Evolutionary conservation across 129 eudicot species (phyloP).

Genomic region (Mikania micrantha): DNA sequence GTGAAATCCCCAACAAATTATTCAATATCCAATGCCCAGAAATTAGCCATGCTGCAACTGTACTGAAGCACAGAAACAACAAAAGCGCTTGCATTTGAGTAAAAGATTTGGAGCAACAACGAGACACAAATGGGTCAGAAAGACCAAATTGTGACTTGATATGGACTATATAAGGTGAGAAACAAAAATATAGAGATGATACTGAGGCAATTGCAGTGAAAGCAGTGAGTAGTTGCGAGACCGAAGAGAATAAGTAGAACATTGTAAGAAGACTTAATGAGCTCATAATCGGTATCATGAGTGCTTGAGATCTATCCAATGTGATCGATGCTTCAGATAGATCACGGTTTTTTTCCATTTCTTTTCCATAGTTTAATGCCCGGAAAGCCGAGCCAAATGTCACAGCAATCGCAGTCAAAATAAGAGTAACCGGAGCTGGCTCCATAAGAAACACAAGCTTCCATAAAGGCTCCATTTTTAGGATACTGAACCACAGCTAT

Average conservation of each 20-base stretch:
- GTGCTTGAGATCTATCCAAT: slow-evolving; percentile 84
- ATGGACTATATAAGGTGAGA: slow-evolving; percentile 58
- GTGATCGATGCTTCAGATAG: slow-evolving; percentile 86
- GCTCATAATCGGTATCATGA: slow-evolving; percentile 96
- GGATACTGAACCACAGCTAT: slow-evolving; percentile 15
- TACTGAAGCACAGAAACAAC: slow-evolving; percentile 38
- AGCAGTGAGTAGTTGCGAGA: slow-evolving; percentile 89
- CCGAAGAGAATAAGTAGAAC: slow-evolving; percentile 95
- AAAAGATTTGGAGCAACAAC: slow-evolving; percentile 78
- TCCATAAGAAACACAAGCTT: slow-evolving; percentile 78
- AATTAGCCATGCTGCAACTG: slow-evolving; percentile 78
- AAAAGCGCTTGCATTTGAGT: slow-evolving; percentile 67
- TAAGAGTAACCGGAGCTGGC: slow-evolving; percentile 84
- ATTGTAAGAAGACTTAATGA: slow-evolving; percentile 80
- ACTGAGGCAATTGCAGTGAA: slow-evolving; percentile 77
- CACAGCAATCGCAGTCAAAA: slow-evolving; percentile 78
- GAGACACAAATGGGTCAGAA: slow-evolving; percentile 65
- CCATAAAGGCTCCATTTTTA: slow-evolving; percentile 76
- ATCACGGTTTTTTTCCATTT: slow-evolving; percentile 89
- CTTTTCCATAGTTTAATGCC: slow-evolving; percentile 79
- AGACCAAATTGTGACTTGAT: slow-evolving; percentile 57
- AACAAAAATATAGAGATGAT: slow-evolving; percentile 68
- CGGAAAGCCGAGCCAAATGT: slow-evolving; percentile 79
- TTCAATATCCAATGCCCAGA: slow-evolving; percentile 90
- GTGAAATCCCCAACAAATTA: slow-evolving; percentile 89